Conservation (phyloP, 495 filamentous ascomycete species). For the Beverwykella pulmonaria region DNA sequence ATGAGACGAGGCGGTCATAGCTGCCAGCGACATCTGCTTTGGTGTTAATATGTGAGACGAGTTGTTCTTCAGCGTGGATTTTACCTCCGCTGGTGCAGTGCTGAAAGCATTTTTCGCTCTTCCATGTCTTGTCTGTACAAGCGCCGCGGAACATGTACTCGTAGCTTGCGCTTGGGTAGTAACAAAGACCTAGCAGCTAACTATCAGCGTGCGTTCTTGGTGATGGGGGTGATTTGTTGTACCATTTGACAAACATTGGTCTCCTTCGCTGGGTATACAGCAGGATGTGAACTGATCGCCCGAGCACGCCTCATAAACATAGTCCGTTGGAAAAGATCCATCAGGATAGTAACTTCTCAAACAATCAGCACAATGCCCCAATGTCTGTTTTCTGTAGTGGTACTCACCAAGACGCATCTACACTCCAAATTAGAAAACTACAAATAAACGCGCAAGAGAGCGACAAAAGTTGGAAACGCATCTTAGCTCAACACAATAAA, state of each 20-base stretch:
- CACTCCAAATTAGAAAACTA: constrained; percentile 1
- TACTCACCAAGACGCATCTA: constrained; percentile 22
- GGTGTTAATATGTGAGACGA: not conserved
- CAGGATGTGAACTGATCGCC: constrained; percentile 9
- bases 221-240: not conserved
- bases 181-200: constrained; percentile 17
- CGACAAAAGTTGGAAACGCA: constrained; percentile 28
- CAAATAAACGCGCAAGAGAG: constrained; percentile 29
- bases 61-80: not conserved
- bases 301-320: constrained; percentile 23
- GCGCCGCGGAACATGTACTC: constrained; percentile 26
- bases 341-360: constrained; percentile 29
- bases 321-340: constrained; percentile 22
- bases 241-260: constrained; percentile 34
- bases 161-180: not conserved
- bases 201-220: not conserved
- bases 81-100: constrained; percentile 32
- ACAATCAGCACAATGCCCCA: not conserved
- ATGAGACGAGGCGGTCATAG: constrained; percentile 23
- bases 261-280: constrained; percentile 22
- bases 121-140: constrained; percentile 30
- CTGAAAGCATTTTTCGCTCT: constrained; percentile 23
- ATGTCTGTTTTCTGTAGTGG: not conserved
- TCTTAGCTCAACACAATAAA: constrained; percentile 3
- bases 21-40: not conserved